phyloP scores from a whole-genome alignment of 805 yeast genomes.

The Candida chauliodis region DNA sequence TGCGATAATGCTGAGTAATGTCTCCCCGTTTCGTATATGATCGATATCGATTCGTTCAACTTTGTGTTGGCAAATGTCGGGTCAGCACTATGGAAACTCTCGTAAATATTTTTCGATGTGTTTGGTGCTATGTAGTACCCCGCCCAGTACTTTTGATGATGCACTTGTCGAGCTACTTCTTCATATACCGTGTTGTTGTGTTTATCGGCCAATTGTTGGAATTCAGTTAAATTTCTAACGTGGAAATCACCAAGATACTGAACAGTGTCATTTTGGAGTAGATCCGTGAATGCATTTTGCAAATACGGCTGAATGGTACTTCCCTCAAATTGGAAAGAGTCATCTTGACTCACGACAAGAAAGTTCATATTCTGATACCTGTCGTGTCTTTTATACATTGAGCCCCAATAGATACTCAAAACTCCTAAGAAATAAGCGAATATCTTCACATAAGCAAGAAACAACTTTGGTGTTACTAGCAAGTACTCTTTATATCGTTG shows the following conservation, averaged over 20 bases:
- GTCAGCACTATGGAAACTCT: constrained; percentile 6
- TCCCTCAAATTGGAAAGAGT: constrained; percentile 16
- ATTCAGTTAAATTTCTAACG: constrained; percentile 12
- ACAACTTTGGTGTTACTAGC: constrained; percentile 11
- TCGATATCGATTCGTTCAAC: constrained; percentile 15
- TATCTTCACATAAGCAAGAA: constrained; percentile 17
- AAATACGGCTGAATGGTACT: constrained; percentile 17
- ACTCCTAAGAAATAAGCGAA: constrained; percentile 23
- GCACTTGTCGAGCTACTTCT: constrained; percentile 18
- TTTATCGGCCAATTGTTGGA: constrained; percentile 13
- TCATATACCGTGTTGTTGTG: constrained; percentile 18
- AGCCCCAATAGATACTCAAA: constrained; percentile 37
- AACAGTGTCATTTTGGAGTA: constrained; percentile 11
- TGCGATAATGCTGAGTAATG: constrained; percentile 30
- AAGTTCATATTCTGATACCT: constrained; percentile 26
- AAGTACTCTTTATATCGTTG: constrained; percentile 7
- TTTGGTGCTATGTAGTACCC: constrained; percentile 23
- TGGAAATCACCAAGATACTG: constrained; percentile 17
- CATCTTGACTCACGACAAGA: constrained; percentile 31
- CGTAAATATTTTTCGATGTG: constrained; percentile 22
- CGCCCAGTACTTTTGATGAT: constrained; percentile 30
- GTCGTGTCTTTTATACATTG: constrained; percentile 22
- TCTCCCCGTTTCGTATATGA: constrained; percentile 25
- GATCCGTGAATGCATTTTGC: constrained; percentile 15
- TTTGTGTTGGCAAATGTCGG: constrained; percentile 12